A percentile compares a stretch with the other conserved stretches of the same genome.
Evolutionary conservation across 1,284 basidiomycete species (phyloP).

Genomic region (Apiotrichum montevideense): DNA sequence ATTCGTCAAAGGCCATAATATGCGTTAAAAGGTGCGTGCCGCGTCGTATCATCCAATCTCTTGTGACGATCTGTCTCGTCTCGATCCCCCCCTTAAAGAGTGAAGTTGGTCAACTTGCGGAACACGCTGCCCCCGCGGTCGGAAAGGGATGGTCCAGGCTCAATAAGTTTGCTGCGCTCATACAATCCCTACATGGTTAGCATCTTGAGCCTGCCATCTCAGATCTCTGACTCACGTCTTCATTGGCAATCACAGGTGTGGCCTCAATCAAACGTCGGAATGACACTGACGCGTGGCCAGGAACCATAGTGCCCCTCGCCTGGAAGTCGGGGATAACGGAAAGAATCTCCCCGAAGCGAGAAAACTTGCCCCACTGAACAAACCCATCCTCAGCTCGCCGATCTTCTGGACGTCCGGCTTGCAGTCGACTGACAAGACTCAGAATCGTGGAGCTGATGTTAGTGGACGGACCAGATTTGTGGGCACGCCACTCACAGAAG

Average conservation of each 20-base stretch:
- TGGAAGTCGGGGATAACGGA: conserved; percentile 37
- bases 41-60: neutral
- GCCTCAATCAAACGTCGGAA: conserved; percentile 34
- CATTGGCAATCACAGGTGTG: conserved; percentile 31
- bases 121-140: conserved; percentile 11
- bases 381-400: conserved; percentile 26
- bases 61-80: neutral
- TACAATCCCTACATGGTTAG: conserved; percentile 27
- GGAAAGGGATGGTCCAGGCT: conserved; percentile 11
- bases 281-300: conserved; percentile 15
- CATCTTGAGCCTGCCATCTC: neutral
- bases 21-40: neutral
- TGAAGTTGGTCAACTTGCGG: conserved; percentile 17
- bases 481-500: conserved; percentile 31
- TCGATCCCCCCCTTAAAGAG: conserved; percentile 2
- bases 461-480: too few species aligned
- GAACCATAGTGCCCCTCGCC: conserved; percentile 22
- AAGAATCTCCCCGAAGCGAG: conserved; percentile 36
- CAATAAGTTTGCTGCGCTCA: conserved; percentile 26
- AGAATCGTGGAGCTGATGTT: conserved; percentile 25
- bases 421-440: conserved; percentile 31
- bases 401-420: conserved; percentile 33
- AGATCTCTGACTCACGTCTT: conserved; percentile 33
- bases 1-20: neutral
- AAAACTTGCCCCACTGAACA: conserved; percentile 42